Evolutionary conservation across 2,329 filamentous ascomycete genomes (phyloP).

Genomic region (Epichloe glyceriae): DNA sequence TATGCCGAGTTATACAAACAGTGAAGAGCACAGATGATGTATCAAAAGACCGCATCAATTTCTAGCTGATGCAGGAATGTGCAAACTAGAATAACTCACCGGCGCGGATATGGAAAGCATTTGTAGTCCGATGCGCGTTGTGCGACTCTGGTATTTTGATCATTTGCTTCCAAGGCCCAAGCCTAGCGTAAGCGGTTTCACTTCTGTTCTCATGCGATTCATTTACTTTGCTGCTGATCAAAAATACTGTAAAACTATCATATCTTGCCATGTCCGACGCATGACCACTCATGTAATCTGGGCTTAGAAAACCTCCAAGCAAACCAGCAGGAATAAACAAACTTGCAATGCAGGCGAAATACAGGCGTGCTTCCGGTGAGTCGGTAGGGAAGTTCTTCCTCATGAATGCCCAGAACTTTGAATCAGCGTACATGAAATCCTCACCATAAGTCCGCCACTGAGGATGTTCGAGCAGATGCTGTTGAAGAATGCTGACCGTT

Average conservation of each 20-base stretch:
- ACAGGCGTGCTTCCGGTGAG: constrained; percentile 65
- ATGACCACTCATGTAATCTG: constrained; percentile 14
- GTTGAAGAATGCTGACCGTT: constrained; percentile 56
- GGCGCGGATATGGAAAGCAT: no score
- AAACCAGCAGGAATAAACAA: constrained; percentile 65
- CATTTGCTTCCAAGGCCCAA: no score
- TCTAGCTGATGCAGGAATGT: no score
- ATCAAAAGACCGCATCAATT: no score
- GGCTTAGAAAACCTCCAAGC: constrained; percentile 33
- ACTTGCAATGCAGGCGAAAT: constrained; percentile 69
- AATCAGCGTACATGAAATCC: constrained; percentile 12
- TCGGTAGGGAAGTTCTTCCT: constrained; percentile 33
- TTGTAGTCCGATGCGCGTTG: no score
- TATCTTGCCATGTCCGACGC: background rate
- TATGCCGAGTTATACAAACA: background rate
- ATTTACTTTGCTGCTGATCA: no score
- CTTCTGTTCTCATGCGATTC: no score
- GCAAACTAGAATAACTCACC: no score
- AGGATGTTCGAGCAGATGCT: constrained; percentile 43
- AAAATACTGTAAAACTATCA: no score
- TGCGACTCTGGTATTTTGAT: no score
- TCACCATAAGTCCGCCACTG: constrained; percentile 17
- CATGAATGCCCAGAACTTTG: constrained; percentile 31
- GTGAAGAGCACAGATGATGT: no score
- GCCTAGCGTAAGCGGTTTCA: no score